Conservation (phyloP, 805 yeast species). For the Nakazawaea laoshanensis region DNA sequence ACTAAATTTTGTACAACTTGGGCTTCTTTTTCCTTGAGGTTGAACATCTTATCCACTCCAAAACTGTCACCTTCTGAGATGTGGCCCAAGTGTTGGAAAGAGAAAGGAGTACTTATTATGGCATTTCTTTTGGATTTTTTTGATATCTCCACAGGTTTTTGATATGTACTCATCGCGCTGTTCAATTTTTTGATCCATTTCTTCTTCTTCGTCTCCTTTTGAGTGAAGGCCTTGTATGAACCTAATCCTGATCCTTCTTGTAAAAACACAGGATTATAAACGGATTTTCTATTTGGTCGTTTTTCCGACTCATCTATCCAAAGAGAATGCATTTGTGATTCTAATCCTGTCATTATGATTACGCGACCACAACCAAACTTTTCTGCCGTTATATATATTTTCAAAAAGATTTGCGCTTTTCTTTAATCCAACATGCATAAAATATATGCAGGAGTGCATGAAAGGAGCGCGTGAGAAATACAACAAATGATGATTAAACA, state of each 20-base stretch:
- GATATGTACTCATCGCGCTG: slow-evolving; percentile 1
- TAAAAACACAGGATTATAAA: neutral
- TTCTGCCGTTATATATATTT: neutral
- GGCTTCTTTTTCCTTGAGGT: slow-evolving; percentile 11
- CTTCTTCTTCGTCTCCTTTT: neutral
- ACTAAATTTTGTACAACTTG: slow-evolving; percentile 10
- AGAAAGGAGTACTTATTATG: slow-evolving; percentile 23
- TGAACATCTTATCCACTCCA: slow-evolving; percentile 21
- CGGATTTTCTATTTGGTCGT: slow-evolving; percentile 2
- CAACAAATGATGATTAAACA: too few relatives aligned
- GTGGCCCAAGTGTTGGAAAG: slow-evolving; percentile 24
- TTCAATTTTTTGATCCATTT: slow-evolving; percentile 9
- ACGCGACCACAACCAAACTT: neutral
- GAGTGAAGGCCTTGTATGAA: neutral
- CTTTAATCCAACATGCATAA: too few relatives aligned
- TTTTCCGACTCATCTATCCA: slow-evolving; percentile 8
- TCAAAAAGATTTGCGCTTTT: neutral
- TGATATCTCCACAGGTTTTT: slow-evolving; percentile 2
- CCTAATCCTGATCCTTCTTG: neutral
- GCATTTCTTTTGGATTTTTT: neutral
- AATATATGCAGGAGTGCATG: too few relatives aligned
- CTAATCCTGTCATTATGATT: too few relatives aligned
- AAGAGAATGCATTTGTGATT: slow-evolving; percentile 7
- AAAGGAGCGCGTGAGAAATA: too few relatives aligned
- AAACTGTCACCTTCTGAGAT: slow-evolving; percentile 19